Evolutionary conservation across 2,329 filamentous ascomycete genomes (phyloP), one percentile per base, ranked within the genome.

Genomic region (Pseudomassariella vexata): DNA sequence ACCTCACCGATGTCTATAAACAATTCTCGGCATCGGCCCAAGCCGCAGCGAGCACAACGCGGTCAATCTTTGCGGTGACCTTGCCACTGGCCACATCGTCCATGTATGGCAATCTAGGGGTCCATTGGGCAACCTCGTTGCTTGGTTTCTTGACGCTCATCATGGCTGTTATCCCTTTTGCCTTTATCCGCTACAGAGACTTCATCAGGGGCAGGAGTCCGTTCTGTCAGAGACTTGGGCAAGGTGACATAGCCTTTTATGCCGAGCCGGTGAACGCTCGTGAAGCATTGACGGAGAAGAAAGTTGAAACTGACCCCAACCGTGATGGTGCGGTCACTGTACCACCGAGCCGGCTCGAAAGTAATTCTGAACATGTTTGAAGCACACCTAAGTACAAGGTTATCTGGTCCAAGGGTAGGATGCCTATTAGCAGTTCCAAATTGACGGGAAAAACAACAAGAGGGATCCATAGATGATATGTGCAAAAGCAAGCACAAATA

Each of bases 21-120:
- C 49, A 68, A 8, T 72, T 65, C 42, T 65, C 68, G 1, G 69
- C 70, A 5, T 57, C 49, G 18, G 78, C 78, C 1, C 62, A 80
- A 53, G 76, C 78, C 1, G 76, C 77, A 2, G 73, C 78, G 19
- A 70, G 66, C 10, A 72, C 75, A 35, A 63, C 68, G 9, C 60
- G 78, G 6, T 70, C 63, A 12, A 60, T 63, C 5, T 78, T 80
- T 47, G 78, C 70, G 10, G 76, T 71, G 3, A 54, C 65, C 5
- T 69, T 73, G 30, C 66, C 67, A 6, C 49, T 72, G 5, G 68
- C 70, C 46, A 63, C 65, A 12, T 62, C 59, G 18, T 60, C 65
- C 0, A 61, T 73, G 60, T 74, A 72, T 41, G 43, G 51, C 2
- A 47, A 42, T 2, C 49, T 74, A 19, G 70, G 69, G 4, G 56